phyloP scores from a whole-genome alignment of 257 asterid species.

The Pogostemon cablin region DNA sequence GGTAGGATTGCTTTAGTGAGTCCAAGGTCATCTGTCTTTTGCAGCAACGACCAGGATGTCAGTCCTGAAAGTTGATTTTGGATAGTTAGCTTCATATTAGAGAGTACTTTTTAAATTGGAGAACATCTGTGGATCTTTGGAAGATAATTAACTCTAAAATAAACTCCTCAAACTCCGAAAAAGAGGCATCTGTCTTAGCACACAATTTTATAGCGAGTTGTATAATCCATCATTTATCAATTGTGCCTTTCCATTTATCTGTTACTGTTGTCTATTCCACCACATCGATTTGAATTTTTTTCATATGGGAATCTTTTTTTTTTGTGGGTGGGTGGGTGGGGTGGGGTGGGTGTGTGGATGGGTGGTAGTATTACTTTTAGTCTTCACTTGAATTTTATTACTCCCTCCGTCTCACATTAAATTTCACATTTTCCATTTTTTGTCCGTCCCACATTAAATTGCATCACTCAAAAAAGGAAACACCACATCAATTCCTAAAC shows the following conservation, averaged over 20 bases:
- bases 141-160: background rate
- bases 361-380: background rate
- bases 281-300: background rate
- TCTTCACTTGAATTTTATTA: background rate
- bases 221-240: background rate
- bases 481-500: too few relatives aligned
- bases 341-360: too few relatives aligned
- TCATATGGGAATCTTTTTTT: too few relatives aligned
- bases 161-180: background rate
- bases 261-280: background rate
- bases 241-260: background rate
- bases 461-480: too few relatives aligned
- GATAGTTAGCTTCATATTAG: background rate
- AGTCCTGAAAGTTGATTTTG: slow-evolving; percentile 5
- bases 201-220: background rate
- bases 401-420: too few relatives aligned
- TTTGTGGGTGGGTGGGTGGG: too few relatives aligned
- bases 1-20: too few relatives aligned
- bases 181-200: background rate
- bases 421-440: too few relatives aligned
- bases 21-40: too few relatives aligned
- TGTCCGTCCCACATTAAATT: too few relatives aligned
- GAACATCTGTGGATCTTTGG: background rate
- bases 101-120: slow-evolving; percentile 2
- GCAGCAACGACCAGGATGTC: too few relatives aligned